Base-by-base conservation (phyloP, 1,139 yeast genomes). In the Pichia norvegensis region DNA sequence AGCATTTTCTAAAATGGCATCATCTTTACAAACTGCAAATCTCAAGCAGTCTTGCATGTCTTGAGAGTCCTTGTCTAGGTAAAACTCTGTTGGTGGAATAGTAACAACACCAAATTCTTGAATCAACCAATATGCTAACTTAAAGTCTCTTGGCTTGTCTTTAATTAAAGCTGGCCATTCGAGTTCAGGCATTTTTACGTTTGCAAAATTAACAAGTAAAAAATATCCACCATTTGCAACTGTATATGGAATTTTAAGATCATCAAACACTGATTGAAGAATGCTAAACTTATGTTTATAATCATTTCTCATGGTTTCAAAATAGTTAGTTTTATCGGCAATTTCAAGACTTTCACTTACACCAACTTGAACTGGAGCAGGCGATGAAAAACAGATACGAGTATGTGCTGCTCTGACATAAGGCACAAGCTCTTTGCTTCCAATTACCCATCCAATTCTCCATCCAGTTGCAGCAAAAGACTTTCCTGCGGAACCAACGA, bases 401-500 rank as follows among this genome's bases (percentile, higher is more conserved):
- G 96, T 87, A 65, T 92, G 96, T 1, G 97, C 98, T 33, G 86
- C 79, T 10, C 88, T 75, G 3, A 82, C 95, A 61, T 85, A 86
- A 54, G 82, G 79, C 58, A 92, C 73, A 55, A 90, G 70, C 23
- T 82, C 83, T n/a, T 85, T 74, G 44, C 85, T 83, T 7, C 97
- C 97, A 52, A 90, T 82, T 36, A 90, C 75, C 92, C 95, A 92
- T 45, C 98, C 98, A 46, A 92, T 78, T 70, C 98, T 80, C 97
- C 97, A 92, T 46, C 98, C 98, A 23, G 98, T 92, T 37, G 96
- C 96, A 23, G 96, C 95, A 69, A 92, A 92, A 0, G 95, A 81
- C 67, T 92, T 92, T 50, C 98, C 98, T 6, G 97, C 98, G 29
- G 96, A 86, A 0, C 97, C 97, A 19, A 92, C 95, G 7, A 97